Conservation (phyloP, 495 filamentous ascomycete genomes). For the Hamigera avellanea region DNA sequence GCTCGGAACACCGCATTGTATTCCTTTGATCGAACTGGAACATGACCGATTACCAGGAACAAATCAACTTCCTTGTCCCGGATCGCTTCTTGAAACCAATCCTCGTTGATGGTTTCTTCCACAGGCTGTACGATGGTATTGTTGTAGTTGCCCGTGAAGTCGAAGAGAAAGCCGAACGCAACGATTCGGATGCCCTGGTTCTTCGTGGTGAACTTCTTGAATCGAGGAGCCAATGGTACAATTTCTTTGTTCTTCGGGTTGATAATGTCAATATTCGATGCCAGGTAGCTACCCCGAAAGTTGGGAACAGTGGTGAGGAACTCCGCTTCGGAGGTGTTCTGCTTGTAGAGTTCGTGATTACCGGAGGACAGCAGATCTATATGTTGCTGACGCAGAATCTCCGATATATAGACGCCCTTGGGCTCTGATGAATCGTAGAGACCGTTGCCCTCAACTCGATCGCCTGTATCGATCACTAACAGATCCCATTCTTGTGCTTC, state of each 20-base stretch:
- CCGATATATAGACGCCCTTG: slow-evolving; percentile 76
- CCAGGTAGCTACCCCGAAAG: slow-evolving; percentile 64
- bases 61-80: slow-evolving; percentile 69
- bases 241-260: slow-evolving; percentile 54
- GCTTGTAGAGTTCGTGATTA: slow-evolving; percentile 91
- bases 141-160: slow-evolving; percentile 80
- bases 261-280: slow-evolving; percentile 87
- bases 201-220: slow-evolving; percentile 78
- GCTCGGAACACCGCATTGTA: slow-evolving; percentile 64
- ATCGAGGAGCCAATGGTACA: slow-evolving; percentile 71
- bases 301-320: slow-evolving; percentile 66
- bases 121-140: slow-evolving; percentile 79
- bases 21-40: slow-evolving; percentile 67
- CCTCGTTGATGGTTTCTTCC: slow-evolving; percentile 62
- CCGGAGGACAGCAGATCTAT: slow-evolving; percentile 82
- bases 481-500: slow-evolving; percentile 72
- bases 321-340: slow-evolving; percentile 63
- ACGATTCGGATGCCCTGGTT: slow-evolving; percentile 73
- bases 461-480: slow-evolving; percentile 85
- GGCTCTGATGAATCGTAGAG: slow-evolving; percentile 87
- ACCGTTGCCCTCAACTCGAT: slow-evolving; percentile 89
- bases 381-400: slow-evolving; percentile 69
- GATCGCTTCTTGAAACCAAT: slow-evolving; percentile 86
- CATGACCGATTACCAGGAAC: slow-evolving; percentile 81
- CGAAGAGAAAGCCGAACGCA: slow-evolving; percentile 88